Conservation (phyloP, 2,329 filamentous ascomycete species). For the Penicillium brasilianum region DNA sequence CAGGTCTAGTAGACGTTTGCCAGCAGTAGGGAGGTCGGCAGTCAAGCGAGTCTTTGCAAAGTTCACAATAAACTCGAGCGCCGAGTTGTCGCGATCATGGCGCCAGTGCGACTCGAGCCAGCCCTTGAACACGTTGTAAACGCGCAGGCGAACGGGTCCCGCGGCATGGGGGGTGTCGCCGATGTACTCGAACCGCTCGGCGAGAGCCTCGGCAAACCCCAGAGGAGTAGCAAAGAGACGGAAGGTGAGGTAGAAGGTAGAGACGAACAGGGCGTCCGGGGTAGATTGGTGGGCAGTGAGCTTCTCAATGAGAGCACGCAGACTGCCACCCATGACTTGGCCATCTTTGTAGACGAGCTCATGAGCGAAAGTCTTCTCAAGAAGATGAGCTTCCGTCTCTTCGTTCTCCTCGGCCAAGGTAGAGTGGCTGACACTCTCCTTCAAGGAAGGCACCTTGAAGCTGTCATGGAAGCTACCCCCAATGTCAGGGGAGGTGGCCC, state of each 20-base stretch:
- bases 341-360: conserved; percentile 95
- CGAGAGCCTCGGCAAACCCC: conserved; percentile 79
- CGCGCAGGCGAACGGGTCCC: conserved; percentile 80
- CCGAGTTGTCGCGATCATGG: conserved; percentile 75
- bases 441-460: conserved; percentile 66
- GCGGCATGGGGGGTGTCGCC: conserved; percentile 76
- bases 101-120: conserved; percentile 98
- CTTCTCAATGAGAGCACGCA: conserved; percentile 90
- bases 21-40: conserved; percentile 73
- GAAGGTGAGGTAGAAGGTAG: conserved; percentile 95
- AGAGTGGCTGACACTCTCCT: conserved; percentile 69
- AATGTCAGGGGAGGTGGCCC: conserved; percentile 83
- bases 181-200: conserved; percentile 91
- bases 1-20: conserved; percentile 78
- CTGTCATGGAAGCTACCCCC: conserved; percentile 57
- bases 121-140: conserved; percentile 96
- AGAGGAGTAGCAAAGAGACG: conserved; percentile 84
- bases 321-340: conserved; percentile 88
- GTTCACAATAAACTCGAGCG: conserved; percentile 73
- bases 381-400: conserved; percentile 79
- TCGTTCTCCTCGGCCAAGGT: conserved; percentile 74
- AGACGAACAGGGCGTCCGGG: conserved; percentile 88
- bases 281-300: conserved; percentile 92
- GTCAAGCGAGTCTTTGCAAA: conserved; percentile 79
- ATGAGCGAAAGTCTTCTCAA: conserved; percentile 90